Percentiles rank a stretch among this genome's conserved stretches.
These are phyloP conservation scores for Nicotiana noctiflora DNA, from an alignment of 257 asterid genomes.

Conservation along the genomic window DNA sequence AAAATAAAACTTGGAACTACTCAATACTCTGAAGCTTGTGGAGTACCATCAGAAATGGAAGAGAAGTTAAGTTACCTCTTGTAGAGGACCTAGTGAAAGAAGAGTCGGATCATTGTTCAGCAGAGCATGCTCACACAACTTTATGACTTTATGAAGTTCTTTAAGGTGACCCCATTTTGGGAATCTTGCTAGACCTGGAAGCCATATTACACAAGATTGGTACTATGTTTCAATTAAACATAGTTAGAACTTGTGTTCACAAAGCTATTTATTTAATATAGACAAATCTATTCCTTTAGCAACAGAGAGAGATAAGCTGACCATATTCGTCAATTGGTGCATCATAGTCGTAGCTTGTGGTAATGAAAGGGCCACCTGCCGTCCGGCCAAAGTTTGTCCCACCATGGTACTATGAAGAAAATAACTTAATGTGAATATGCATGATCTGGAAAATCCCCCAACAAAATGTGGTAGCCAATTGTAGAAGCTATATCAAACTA, in stretches of 20 bases:
- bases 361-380: slow-evolving; percentile 92
- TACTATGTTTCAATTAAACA: slow-evolving; percentile 3
- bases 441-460: not conserved
- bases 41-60: not conserved
- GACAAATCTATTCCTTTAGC: not conserved
- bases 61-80: slow-evolving; percentile 50
- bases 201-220: slow-evolving; percentile 16
- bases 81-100: slow-evolving; percentile 60
- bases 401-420: slow-evolving; percentile 67
- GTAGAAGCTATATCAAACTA: not conserved
- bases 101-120: slow-evolving; percentile 43
- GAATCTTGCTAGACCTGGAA: slow-evolving; percentile 70
- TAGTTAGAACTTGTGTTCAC: not conserved
- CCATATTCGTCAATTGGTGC: slow-evolving; percentile 98
- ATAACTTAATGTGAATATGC: not conserved
- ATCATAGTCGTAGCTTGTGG: slow-evolving; percentile 92
- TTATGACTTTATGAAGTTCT: slow-evolving; percentile 81
- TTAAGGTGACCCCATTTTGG: slow-evolving; percentile 96
- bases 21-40: not conserved
- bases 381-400: slow-evolving; percentile 98
- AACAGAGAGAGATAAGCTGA: slow-evolving; percentile 9
- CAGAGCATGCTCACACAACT: slow-evolving; percentile 59
- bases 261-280: not conserved
- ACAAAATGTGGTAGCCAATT: not conserved
- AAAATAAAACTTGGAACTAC: not conserved